Base-by-base conservation (phyloP, 2,329 filamentous ascomycete species). In the Epicoccum sorghinum region DNA sequence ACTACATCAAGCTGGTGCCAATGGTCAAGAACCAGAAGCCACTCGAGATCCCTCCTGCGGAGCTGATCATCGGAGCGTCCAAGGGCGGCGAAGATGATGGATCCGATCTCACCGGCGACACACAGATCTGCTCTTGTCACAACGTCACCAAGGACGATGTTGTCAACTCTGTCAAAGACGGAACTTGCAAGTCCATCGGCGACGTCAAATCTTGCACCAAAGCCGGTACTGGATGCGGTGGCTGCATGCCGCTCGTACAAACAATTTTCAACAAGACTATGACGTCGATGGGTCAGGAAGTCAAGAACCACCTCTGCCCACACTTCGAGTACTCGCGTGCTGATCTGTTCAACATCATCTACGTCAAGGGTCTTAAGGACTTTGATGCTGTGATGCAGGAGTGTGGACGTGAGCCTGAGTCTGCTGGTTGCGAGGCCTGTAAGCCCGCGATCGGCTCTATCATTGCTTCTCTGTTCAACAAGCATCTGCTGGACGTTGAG, bases 171-270 rank as follows among this genome's bases (percentile, higher is more conserved):
- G 84, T 93, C 71, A 93, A 93, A 65, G 86, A 89, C 47, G 91
- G 90, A 35, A 86, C 83, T 2, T 96, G 91, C 80, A 95, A 89
- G 70, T 89, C 89, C 24, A 83, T 96, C 39, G 88, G 86, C 47
- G 89, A 93, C 49, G 82, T 96, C 69, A 96, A 96, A 75, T 85
- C 89, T 2, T 96, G 91, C 78, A 96, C 92, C 13, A 96, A 96
- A 73, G 91, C 91, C 14, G 92, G 92, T 36, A 96, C 90, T 0
- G 92, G 92, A 2, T 96, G 92, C 68, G 92, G 91, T 62, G 92
- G 92, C 7, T 96, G 92, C 71, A 86, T 96, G 84, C 91, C 92
- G 5, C 83, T 96, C 4, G 89, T 96, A 2, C 90, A 91, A 50
- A 89, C 87, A 60, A 96, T 96, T 69, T 96, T 96, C 83, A 95